These are phyloP conservation scores for Ganoderma lucidum DNA, from an alignment of 1,284 basidiomycete genomes.

Conservation along the genomic window DNA sequence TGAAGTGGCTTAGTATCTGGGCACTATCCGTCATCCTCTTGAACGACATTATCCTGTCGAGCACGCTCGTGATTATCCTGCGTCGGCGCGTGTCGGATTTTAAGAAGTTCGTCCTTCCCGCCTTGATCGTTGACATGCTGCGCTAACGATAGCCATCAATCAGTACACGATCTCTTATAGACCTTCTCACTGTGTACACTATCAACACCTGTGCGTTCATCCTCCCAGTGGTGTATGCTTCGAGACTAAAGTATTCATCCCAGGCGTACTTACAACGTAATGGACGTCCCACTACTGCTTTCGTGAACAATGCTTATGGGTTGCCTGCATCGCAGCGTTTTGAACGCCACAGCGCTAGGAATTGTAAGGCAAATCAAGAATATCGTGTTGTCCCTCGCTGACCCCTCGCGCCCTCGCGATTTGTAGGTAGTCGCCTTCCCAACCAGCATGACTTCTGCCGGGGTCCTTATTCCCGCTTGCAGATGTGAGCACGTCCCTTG, in stretches of 20 bases:
- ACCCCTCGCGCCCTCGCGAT: background rate
- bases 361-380: background rate
- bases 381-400: background rate
- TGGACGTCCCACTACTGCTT: background rate
- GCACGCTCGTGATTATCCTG: constrained; percentile 6
- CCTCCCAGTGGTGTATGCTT: too few species aligned
- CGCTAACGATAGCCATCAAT: background rate
- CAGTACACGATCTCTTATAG: background rate
- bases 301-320: background rate
- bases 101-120: background rate
- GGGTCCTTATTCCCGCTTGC: background rate
- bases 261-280: constrained; percentile 3
- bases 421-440: background rate
- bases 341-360: background rate
- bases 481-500: background rate
- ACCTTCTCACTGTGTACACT: constrained; percentile 4
- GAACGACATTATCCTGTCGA: constrained; percentile 3
- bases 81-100: background rate
- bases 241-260: background rate
- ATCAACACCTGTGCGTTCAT: background rate
- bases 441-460: background rate
- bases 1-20: constrained; percentile 1
- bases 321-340: background rate
- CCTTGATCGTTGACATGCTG: background rate
- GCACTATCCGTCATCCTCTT: background rate